phyloP scores from a whole-genome alignment of 352 stramenopile species.

The Plasmopara muralis region DNA sequence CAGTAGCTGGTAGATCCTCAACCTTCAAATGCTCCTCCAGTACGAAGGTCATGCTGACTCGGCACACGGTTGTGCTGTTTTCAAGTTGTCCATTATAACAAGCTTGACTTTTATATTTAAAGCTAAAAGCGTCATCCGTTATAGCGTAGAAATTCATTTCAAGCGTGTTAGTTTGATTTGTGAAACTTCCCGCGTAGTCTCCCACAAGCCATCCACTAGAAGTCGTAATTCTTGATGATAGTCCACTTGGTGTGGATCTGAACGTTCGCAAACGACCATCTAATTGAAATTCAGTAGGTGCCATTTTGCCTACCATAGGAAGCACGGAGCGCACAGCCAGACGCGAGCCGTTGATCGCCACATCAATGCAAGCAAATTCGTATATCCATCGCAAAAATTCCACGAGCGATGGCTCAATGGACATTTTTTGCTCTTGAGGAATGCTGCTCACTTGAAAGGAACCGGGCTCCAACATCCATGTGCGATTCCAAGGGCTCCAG shows the following conservation, averaged over 20 bases:
- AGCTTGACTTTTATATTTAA: not conserved
- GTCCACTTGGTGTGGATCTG: slow-evolving; percentile 1
- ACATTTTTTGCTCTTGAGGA: not conserved
- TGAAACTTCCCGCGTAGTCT: slow-evolving; percentile 1
- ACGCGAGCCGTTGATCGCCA: not conserved
- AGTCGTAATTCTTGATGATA: not conserved
- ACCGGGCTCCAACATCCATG: slow-evolving; percentile 1
- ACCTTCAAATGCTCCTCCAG: slow-evolving; percentile 1
- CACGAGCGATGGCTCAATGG: not conserved
- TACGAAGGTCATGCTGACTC: slow-evolving; percentile 6
- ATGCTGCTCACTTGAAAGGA: slow-evolving; percentile 3
- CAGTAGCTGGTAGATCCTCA: not conserved
- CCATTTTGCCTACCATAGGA: not conserved
- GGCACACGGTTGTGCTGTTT: slow-evolving; percentile 1
- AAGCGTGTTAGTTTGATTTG: not conserved
- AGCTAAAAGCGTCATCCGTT: not conserved
- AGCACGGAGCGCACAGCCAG: not conserved
- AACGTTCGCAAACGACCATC: slow-evolving; percentile 2
- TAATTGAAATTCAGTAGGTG: not conserved
- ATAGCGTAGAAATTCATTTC: slow-evolving; percentile 1
- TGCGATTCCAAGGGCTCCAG: slow-evolving; percentile 1
- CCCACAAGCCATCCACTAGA: not conserved
- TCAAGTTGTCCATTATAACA: not conserved
- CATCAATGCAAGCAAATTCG: slow-evolving; percentile 2
- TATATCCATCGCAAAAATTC: slow-evolving; percentile 2